A percentile compares a stretch with the other conserved stretches of the same genome.
These are phyloP conservation scores for Oryza meyeriana DNA, from an alignment of 176 grass and related monocot species.

Conservation along the genomic window DNA sequence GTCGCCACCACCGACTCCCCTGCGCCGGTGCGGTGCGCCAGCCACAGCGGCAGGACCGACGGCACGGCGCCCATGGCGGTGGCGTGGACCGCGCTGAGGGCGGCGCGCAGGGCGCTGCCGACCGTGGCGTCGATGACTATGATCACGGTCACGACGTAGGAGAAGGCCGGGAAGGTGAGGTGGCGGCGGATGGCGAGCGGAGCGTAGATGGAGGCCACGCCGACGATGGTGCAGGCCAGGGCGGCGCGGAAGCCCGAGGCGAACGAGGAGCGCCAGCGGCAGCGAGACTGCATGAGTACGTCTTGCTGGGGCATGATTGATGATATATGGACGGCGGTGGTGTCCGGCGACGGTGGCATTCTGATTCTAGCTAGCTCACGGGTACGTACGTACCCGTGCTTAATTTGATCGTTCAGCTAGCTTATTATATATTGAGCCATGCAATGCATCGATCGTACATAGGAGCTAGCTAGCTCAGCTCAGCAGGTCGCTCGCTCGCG, in stretches of 20 bases:
- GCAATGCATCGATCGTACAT: too few relatives aligned
- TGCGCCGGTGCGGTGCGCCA: constrained; percentile 37
- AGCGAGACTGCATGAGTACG: background rate
- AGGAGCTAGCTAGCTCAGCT: too few relatives aligned
- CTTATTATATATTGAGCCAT: too few relatives aligned
- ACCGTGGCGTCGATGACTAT: constrained; percentile 61
- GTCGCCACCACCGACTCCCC: constrained; percentile 31
- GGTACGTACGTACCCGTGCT: too few relatives aligned
- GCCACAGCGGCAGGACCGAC: constrained; percentile 59
- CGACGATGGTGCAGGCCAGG: constrained; percentile 61
- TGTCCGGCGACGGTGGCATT: background rate
- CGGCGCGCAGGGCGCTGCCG: constrained; percentile 43
- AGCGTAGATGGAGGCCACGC: constrained; percentile 47
- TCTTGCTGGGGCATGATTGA: background rate
- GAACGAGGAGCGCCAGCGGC: constrained; percentile 40
- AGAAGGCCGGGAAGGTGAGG: constrained; percentile 73
- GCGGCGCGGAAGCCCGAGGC: constrained; percentile 55
- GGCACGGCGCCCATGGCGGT: constrained; percentile 64
- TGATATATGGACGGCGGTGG: background rate
- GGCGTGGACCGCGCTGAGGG: constrained; percentile 47
- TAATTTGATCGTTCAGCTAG: too few relatives aligned
- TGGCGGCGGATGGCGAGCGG: constrained; percentile 34
- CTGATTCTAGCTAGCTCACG: too few relatives aligned
- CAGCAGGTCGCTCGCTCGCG: too few relatives aligned
- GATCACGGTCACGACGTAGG: constrained; percentile 67